A percentile compares a stretch with the other conserved stretches of the same genome.
Conservation (phyloP, 176 grass and related monocot genomes). For the Paspalum notatum region DNA sequence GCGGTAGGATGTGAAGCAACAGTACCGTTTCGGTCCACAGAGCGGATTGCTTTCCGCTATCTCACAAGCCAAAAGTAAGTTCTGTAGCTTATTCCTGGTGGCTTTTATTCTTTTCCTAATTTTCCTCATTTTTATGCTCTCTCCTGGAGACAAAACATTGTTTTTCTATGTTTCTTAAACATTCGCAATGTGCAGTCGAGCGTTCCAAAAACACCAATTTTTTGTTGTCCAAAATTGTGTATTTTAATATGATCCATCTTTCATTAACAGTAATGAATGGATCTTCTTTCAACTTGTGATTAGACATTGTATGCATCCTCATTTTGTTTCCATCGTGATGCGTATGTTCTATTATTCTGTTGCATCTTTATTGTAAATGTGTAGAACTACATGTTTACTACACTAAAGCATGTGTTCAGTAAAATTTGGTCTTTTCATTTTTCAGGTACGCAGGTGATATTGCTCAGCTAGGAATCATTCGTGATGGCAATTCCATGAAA, state of each 20-base stretch:
- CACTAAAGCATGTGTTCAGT: neutral
- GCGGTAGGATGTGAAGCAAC: slow-evolving; percentile 92
- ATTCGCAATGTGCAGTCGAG: neutral
- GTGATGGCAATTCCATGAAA: slow-evolving; percentile 76
- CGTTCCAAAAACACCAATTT: neutral
- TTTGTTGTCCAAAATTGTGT: slow-evolving; percentile 6
- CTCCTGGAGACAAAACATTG: neutral
- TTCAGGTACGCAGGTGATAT: slow-evolving; percentile 93
- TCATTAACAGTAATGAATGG: slow-evolving; percentile 20
- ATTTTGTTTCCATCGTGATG: slow-evolving; percentile 7
- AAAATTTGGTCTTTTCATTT: slow-evolving; percentile 34
- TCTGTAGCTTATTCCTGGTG: slow-evolving; percentile 20
- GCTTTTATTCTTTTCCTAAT: slow-evolving; percentile 15
- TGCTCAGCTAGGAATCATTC: slow-evolving; percentile 88
- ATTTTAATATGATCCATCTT: slow-evolving; percentile 12
- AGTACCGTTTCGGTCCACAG: slow-evolving; percentile 89
- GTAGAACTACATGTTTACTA: neutral
- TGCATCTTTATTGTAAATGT: slow-evolving; percentile 22
- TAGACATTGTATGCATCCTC: neutral
- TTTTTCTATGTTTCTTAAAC: neutral
- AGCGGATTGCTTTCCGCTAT: slow-evolving; percentile 95
- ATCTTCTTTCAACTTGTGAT: slow-evolving; percentile 20
- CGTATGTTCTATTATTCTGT: slow-evolving; percentile 23
- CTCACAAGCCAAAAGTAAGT: slow-evolving; percentile 98
- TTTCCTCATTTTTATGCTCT: slow-evolving; percentile 5